phyloP scores from a whole-genome alignment of 1,139 yeast genomes.

The Debaryomyces nepalensis region DNA sequence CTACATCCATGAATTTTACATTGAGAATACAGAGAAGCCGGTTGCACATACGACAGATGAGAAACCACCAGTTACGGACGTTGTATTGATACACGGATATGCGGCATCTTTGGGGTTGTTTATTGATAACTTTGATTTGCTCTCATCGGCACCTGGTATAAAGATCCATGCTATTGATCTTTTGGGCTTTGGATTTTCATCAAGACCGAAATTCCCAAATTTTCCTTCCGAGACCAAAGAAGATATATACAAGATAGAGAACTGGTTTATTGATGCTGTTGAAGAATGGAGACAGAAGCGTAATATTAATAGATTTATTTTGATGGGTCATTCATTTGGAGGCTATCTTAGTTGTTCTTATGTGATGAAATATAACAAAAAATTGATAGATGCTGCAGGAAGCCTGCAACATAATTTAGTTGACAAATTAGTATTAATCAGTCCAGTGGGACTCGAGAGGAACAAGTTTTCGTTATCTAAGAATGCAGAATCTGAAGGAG shows the following conservation, averaged over 20 bases:
- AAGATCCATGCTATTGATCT: constrained; percentile 51
- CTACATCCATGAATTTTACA: constrained; percentile 62
- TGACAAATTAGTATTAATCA: constrained; percentile 45
- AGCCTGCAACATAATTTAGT: constrained; percentile 30
- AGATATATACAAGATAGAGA: constrained; percentile 55
- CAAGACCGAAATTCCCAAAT: constrained; percentile 47
- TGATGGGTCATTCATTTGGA: constrained; percentile 93
- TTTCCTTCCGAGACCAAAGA: constrained; percentile 35
- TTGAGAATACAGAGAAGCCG: constrained; percentile 36
- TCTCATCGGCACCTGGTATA: constrained; percentile 47
- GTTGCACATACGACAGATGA: constrained; percentile 16
- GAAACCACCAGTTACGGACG: constrained; percentile 29
- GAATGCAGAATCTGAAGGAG: constrained; percentile 23
- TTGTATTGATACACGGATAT: constrained; percentile 52
- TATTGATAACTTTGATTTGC: constrained; percentile 43
- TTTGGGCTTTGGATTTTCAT: constrained; percentile 50
- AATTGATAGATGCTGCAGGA: constrained; percentile 29
- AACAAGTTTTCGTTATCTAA: constrained; percentile 36
- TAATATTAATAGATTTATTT: constrained; percentile 60
- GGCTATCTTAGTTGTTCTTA: constrained; percentile 85
- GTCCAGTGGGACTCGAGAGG: constrained; percentile 54
- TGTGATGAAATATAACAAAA: constrained; percentile 61
- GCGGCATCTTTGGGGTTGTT: constrained; percentile 53
- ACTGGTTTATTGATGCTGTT: constrained; percentile 78
- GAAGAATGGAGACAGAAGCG: constrained; percentile 79